Evolutionary conservation across 257 asterid species (phyloP).

Genomic region (Primulina huaijiensis): DNA sequence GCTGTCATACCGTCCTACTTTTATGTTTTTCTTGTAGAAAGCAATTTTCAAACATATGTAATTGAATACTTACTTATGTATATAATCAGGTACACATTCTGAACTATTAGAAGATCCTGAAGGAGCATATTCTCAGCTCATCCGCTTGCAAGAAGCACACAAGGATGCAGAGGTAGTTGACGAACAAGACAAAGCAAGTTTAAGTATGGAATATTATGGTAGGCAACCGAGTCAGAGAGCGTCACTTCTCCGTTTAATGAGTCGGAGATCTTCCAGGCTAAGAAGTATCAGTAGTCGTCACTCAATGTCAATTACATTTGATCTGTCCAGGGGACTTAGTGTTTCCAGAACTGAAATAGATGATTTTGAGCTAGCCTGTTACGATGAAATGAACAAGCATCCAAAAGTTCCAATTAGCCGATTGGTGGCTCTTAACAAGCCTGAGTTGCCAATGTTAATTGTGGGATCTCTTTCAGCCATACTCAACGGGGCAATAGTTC

Average conservation of each 20-base stretch:
- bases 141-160: constrained; percentile 48
- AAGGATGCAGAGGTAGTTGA: constrained; percentile 42
- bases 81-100: constrained; percentile 46
- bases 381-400: constrained; percentile 36
- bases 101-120: constrained; percentile 42
- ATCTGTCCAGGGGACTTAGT: constrained; percentile 49
- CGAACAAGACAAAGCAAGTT: constrained; percentile 33
- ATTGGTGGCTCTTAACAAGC: constrained; percentile 63
- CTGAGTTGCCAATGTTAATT: constrained; percentile 55
- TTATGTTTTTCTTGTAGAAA: not conserved
- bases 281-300: constrained; percentile 56
- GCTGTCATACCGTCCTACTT: not conserved
- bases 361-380: constrained; percentile 34
- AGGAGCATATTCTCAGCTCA: constrained; percentile 60
- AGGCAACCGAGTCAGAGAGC: constrained; percentile 55
- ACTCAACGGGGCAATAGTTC: constrained; percentile 70
- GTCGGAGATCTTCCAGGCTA: constrained; percentile 59
- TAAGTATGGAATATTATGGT: constrained; percentile 34
- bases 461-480: constrained; percentile 59
- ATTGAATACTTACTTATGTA: not conserved
- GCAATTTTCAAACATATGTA: not conserved
- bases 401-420: constrained; percentile 54
- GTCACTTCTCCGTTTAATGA: constrained; percentile 43
- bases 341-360: constrained; percentile 39
- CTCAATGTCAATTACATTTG: constrained; percentile 50